These are phyloP conservation scores for Pisolithus tinctorius DNA, from an alignment of 768 basidiomycete species.

Conservation along the genomic window DNA sequence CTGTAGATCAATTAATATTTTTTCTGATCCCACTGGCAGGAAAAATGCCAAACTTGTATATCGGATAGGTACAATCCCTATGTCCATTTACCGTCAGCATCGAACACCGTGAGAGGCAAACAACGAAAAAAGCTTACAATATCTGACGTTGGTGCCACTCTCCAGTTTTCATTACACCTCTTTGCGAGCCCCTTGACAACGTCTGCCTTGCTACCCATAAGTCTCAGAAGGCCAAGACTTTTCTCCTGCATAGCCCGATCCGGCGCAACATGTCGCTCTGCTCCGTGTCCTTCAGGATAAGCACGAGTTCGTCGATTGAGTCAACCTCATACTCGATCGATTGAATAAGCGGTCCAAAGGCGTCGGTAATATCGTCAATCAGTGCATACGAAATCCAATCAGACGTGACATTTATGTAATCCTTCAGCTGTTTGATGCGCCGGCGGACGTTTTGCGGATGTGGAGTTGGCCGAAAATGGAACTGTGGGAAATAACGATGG, in stretches of 20 bases:
- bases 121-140: conserved; percentile 50
- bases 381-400: conserved; percentile 99
- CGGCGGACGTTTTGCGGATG: conserved; percentile 97
- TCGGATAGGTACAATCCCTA: conserved; percentile 93
- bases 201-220: conserved; percentile 99
- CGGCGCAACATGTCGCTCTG: conserved; percentile 97
- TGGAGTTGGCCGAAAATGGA: conserved; percentile 95
- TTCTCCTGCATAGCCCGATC: conserved; percentile 97
- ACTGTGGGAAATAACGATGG: conserved; percentile 38
- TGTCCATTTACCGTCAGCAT: conserved; percentile 1
- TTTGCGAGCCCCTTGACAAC: conserved; percentile 99
- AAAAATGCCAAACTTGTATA: conserved; percentile 58
- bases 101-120: neutral
- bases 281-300: conserved; percentile 69
- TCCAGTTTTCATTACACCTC: conserved; percentile 98
- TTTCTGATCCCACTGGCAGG: neutral
- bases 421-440: conserved; percentile 97
- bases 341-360: conserved; percentile 97
- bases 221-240: conserved; percentile 95
- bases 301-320: conserved; percentile 94
- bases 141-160: conserved; percentile 94
- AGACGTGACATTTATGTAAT: conserved; percentile 97
- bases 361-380: conserved; percentile 99
- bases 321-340: conserved; percentile 99
- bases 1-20: conserved; percentile 23